These are phyloP conservation scores for Cercospora sp. DNA, from an alignment of 2,329 filamentous ascomycete species.

Conservation along the genomic window DNA sequence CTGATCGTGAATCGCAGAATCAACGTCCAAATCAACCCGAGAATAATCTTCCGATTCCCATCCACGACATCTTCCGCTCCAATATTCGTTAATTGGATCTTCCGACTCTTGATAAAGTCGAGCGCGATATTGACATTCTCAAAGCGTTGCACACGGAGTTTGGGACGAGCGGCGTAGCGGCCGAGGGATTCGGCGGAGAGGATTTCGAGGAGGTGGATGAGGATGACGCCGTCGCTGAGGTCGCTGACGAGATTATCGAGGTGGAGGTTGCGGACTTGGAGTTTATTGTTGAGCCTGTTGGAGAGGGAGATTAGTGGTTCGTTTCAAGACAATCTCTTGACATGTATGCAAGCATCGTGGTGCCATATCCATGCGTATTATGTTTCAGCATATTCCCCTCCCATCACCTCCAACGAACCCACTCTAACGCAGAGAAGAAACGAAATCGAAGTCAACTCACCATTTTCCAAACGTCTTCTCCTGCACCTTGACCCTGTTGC, in stretches of 20 bases:
- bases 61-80: conserved; percentile 98
- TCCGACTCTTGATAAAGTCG: conserved; percentile 83
- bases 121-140: conserved; percentile 97
- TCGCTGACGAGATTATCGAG: conserved; percentile 87
- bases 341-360: not conserved
- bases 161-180: conserved; percentile 93
- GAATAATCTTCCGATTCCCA: conserved; percentile 94
- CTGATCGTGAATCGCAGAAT: conserved; percentile 98
- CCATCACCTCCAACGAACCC: not conserved
- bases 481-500: conserved; percentile 52
- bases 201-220: conserved; percentile 96
- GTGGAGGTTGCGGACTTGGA: conserved; percentile 72
- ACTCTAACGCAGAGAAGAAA: not conserved
- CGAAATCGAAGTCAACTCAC: conserved; percentile 46
- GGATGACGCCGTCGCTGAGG: conserved; percentile 88
- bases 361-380: not conserved
- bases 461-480: conserved; percentile 99
- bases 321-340: not conserved
- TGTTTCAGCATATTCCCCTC: not conserved
- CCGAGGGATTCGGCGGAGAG: conserved; percentile 92
- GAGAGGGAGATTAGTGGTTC: not conserved
- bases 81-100: conserved; percentile 98
- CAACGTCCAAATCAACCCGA: conserved; percentile 96
- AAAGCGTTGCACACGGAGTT: conserved; percentile 92
- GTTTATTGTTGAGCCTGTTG: conserved; percentile 84